phyloP scores from a whole-genome alignment of 139 green algal species.

The Limnomonas spitsbergensis region DNA sequence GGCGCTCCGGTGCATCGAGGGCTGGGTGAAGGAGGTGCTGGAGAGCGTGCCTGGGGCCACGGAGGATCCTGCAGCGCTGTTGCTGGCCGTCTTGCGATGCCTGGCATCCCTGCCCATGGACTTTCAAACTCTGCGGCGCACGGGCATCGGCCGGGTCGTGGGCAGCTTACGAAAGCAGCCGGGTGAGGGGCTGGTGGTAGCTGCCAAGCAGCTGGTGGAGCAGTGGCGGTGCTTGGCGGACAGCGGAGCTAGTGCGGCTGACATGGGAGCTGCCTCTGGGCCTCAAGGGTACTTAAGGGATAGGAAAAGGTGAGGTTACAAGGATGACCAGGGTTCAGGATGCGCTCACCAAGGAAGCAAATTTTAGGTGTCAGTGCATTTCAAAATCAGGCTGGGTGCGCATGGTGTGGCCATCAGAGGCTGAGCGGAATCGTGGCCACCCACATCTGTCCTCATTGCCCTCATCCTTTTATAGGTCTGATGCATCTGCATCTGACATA shows the following conservation, averaged over 20 bases:
- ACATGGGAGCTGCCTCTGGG: too few species aligned
- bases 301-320: constrained; percentile 1
- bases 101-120: background rate
- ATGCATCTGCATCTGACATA: too few species aligned
- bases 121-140: background rate
- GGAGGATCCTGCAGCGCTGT: background rate
- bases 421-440: too few species aligned
- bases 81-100: background rate
- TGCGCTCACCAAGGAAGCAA: too few species aligned
- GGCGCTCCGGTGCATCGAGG: background rate
- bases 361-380: too few species aligned
- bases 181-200: background rate
- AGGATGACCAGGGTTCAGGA: too few species aligned
- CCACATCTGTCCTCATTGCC: too few species aligned
- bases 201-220: constrained; percentile 9
- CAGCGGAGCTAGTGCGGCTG: background rate
- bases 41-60: background rate
- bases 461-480: too few species aligned
- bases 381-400: too few species aligned
- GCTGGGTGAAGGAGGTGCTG: background rate
- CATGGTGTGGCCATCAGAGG: too few species aligned
- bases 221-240: background rate
- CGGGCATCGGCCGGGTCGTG: constrained; percentile 1
- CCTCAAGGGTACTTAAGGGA: too few species aligned
- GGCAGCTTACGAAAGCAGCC: constrained; percentile 4